Evolutionary conservation across 257 asterid species (phyloP), one percentile per base, ranked within the genome.

Genomic region (Dorcoceras hygrometricum): DNA sequence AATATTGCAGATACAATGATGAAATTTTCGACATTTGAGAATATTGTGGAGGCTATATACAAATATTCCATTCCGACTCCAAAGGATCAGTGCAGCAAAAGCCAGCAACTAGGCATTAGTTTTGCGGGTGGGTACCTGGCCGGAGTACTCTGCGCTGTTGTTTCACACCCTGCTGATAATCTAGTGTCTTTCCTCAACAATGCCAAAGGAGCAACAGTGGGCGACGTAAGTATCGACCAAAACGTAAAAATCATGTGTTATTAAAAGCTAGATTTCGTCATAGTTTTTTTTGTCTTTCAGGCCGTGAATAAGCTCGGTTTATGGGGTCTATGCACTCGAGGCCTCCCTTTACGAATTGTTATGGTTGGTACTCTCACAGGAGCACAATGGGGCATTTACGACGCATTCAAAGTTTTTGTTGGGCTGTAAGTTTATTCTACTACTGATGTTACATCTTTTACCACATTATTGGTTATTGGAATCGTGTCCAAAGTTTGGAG

Each of bases 121-220:
- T 86, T 84, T 66, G 71, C 86, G 0, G 93, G 95, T 20, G 95
- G 95, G 1, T 90, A 87, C 75, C 72, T 83, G 22, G 95, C 92
- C 4, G 97, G 97, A 10, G 73, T 90, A 3, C 78, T 90, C 29
- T 90, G 97, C 16, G 91, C 95, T 18, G 56, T 85, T 7, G 71
- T 90, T 29, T 90, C 97, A 0, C 97, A 90, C 71, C 97, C 97
- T 26, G 95, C 95, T 24, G 97, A 90, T 72, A 87, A 90, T 76
- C 73, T 90, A 31, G 97, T 90, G 18, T 90, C 95, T 5, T 87
- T 90, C 80, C 94, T 90, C 73, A 90, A 90, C 90, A 90, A 90
- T 22, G 82, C 95, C 67, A 84, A 84, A 72, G 97, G 97, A 4
- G 95, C 97, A 34, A 82, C 97, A 0, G 82, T 83, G 5, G 82